Conservation (phyloP, 306 rosid genomes). For the Spatholobus suberectus region DNA sequence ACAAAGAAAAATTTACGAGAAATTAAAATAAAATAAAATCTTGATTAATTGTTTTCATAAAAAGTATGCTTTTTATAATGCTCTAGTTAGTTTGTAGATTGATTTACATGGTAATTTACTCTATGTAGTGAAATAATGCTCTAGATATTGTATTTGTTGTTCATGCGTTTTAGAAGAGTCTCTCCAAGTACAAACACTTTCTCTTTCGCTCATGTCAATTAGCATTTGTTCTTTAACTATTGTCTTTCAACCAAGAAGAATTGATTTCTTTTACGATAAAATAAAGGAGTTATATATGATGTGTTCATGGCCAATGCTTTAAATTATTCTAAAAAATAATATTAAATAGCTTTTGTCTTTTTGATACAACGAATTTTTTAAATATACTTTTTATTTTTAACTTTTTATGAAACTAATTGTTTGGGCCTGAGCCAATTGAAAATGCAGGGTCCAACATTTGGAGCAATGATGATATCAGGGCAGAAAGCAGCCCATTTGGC, state of each 20-base stretch:
- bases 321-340: too few species aligned
- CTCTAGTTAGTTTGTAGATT: neutral
- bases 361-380: too few species aligned
- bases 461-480: slow-evolving; percentile 97
- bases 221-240: too few species aligned
- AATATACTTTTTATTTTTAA: too few species aligned
- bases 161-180: neutral
- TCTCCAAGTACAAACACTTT: too few species aligned
- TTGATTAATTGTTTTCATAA: neutral
- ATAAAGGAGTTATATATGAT: too few species aligned
- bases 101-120: neutral
- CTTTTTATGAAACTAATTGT: neutral
- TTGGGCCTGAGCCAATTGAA: neutral
- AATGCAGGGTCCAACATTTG: slow-evolving; percentile 91
- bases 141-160: neutral
- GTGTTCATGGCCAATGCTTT: too few species aligned
- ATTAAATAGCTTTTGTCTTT: too few species aligned
- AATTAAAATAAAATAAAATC: neutral
- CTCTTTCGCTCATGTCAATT: too few species aligned
- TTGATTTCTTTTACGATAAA: too few species aligned
- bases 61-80: neutral
- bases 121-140: neutral
- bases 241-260: too few species aligned
- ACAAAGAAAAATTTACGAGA: neutral
- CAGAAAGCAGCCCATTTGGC: slow-evolving; percentile 92